A percentile compares a stretch with the other conserved stretches of the same genome.
Conservation (phyloP, 805 yeast species). For the Cyberlindnera sargentensis region DNA sequence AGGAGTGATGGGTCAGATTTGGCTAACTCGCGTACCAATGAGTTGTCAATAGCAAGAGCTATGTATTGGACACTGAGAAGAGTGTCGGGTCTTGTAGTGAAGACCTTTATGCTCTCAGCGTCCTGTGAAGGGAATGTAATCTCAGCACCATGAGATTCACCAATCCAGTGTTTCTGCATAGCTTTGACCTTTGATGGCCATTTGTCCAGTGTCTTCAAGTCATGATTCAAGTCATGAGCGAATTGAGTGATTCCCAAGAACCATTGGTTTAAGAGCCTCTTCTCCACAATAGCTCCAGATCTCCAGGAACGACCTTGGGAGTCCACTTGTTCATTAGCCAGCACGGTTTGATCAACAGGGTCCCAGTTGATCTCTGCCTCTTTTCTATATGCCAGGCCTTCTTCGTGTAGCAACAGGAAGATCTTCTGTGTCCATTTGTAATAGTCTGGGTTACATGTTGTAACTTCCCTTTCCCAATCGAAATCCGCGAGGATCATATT, state of each 20-base stretch:
- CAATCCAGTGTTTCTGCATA: slow-evolving; percentile 96
- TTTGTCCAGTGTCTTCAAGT: slow-evolving; percentile 48
- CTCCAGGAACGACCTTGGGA: slow-evolving; percentile 90
- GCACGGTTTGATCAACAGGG: slow-evolving; percentile 88
- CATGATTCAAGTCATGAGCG: slow-evolving; percentile 60
- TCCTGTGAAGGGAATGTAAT: slow-evolving; percentile 40
- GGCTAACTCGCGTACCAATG: slow-evolving; percentile 39
- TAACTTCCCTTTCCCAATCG: slow-evolving; percentile 88
- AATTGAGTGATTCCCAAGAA: slow-evolving; percentile 82
- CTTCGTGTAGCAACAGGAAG: slow-evolving; percentile 62
- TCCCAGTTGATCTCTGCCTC: slow-evolving; percentile 96
- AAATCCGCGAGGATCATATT: slow-evolving; percentile 71
- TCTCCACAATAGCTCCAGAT: slow-evolving; percentile 92
- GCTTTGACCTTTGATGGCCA: slow-evolving; percentile 90
- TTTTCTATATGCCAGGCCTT: slow-evolving; percentile 79
- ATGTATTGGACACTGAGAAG: slow-evolving; percentile 74
- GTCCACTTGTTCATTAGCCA: slow-evolving; percentile 97
- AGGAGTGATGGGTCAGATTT: slow-evolving; percentile 33
- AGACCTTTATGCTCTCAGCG: slow-evolving; percentile 38
- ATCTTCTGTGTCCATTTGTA: slow-evolving; percentile 91
- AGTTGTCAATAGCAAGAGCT: slow-evolving; percentile 71
- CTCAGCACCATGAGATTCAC: slow-evolving; percentile 76
- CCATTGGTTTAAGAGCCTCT: slow-evolving; percentile 81
- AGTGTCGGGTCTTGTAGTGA: slow-evolving; percentile 90
- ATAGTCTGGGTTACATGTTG: slow-evolving; percentile 82